phyloP scores from a whole-genome alignment of 139 green algal genomes.

The Dunaliella primolecta region DNA sequence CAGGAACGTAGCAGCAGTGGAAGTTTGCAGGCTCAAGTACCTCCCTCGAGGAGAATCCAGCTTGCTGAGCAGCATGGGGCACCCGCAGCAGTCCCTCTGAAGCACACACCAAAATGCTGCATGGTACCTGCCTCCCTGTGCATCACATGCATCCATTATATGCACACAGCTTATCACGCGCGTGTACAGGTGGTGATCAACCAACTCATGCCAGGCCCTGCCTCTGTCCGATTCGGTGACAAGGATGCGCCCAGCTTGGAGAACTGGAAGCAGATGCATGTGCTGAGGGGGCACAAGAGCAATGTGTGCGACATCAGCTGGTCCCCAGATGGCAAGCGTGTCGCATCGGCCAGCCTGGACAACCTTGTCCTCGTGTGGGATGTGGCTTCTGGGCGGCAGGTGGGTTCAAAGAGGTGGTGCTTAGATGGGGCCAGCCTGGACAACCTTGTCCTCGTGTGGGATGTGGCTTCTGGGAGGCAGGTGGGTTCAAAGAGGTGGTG shows the following conservation, averaged over 20 bases:
- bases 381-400: slow-evolving; percentile 13
- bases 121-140: too few relatives aligned
- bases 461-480: slow-evolving; percentile 20
- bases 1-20: too few relatives aligned
- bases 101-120: too few relatives aligned
- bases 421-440: slow-evolving; percentile 64
- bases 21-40: too few relatives aligned
- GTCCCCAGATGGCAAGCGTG: slow-evolving; percentile 61
- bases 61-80: too few relatives aligned
- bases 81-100: too few relatives aligned
- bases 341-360: slow-evolving; percentile 85
- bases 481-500: slow-evolving; percentile 1
- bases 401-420: slow-evolving; percentile 7
- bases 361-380: slow-evolving; percentile 69
- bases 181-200: slow-evolving; percentile 41
- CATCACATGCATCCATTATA: too few relatives aligned
- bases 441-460: slow-evolving; percentile 71
- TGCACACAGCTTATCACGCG: too few relatives aligned
- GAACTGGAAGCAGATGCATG: slow-evolving; percentile 71
- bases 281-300: slow-evolving; percentile 71
- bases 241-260: slow-evolving; percentile 70
- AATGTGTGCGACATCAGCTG: slow-evolving; percentile 89
- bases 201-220: slow-evolving; percentile 57
- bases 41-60: too few relatives aligned
- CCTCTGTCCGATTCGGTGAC: slow-evolving; percentile 46